A percentile compares a stretch with the other conserved stretches of the same genome.
These are phyloP conservation scores for Leccinum broughii DNA, from an alignment of 768 basidiomycete genomes.

Conservation along the genomic window DNA sequence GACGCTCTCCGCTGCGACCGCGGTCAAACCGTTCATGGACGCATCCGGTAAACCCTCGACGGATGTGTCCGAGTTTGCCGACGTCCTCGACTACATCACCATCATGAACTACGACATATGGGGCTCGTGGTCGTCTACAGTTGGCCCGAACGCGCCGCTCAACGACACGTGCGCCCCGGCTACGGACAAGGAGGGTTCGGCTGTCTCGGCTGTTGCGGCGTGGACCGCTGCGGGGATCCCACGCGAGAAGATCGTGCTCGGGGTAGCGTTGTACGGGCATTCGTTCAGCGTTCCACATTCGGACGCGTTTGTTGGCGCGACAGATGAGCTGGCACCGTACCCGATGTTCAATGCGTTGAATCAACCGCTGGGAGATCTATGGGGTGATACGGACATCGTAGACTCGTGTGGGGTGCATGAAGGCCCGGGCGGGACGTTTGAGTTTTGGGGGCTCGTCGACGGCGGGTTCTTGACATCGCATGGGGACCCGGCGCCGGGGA, in stretches of 20 bases:
- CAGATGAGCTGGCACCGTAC: conserved; percentile 42
- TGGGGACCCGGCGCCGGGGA: conserved; percentile 38
- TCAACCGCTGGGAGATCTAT: conserved; percentile 53
- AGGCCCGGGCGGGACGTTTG: conserved; percentile 52
- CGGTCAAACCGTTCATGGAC: conserved; percentile 62
- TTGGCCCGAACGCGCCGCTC: conserved; percentile 84
- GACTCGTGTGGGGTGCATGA: conserved; percentile 56
- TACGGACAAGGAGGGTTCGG: conserved; percentile 68
- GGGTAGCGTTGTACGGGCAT: conserved; percentile 82
- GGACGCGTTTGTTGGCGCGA: conserved; percentile 40
- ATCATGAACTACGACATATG: conserved; percentile 67
- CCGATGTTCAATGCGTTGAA: conserved; percentile 47
- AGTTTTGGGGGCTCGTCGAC: conserved; percentile 63
- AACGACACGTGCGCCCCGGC: conserved; percentile 69
- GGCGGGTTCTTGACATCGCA: conserved; percentile 48
- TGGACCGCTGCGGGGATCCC: conserved; percentile 85
- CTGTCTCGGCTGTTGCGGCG: conserved; percentile 62
- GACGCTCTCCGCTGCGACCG: conserved; percentile 66
- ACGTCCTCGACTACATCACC: conserved; percentile 62
- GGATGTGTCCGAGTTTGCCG: conserved; percentile 68
- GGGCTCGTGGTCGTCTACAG: conserved; percentile 28
- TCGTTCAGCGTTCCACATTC: conserved; percentile 45
- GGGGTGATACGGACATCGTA: conserved; percentile 47
- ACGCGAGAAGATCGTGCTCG: conserved; percentile 66
- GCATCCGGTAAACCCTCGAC: conserved; percentile 49